phyloP scores from a whole-genome alignment of 2,329 filamentous ascomycete genomes.

The Pestalotiopsis sp. region DNA sequence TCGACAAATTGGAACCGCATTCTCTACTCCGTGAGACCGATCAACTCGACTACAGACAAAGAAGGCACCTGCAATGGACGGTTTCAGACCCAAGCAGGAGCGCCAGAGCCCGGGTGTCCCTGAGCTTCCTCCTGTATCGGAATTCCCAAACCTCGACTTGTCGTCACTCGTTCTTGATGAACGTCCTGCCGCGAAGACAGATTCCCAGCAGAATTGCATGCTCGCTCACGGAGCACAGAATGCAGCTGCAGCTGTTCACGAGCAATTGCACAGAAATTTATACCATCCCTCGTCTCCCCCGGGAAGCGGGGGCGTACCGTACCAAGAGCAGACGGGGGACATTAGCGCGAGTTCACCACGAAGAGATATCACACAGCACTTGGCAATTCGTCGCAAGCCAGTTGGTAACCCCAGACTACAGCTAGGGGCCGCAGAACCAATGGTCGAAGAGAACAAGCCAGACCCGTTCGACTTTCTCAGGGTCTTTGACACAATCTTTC shows the following conservation, averaged over 20 bases:
- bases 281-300: background rate
- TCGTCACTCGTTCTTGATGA: background rate
- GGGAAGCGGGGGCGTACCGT: background rate
- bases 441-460: conserved; percentile 33
- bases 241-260: background rate
- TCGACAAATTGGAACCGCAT: no score
- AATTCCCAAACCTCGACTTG: no score
- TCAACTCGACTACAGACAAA: background rate
- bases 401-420: background rate
- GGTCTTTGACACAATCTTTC: conserved; percentile 71
- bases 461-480: conserved; percentile 66
- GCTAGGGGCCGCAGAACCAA: background rate
- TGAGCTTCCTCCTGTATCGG: background rate
- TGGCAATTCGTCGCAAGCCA: background rate
- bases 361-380: background rate
- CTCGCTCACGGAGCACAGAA: background rate
- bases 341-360: no score
- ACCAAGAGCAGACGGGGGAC: no score
- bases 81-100: background rate
- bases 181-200: background rate
- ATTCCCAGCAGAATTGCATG: background rate
- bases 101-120: background rate
- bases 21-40: background rate
- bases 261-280: background rate
- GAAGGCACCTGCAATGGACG: background rate